Evolutionary conservation across 805 yeast genomes (phyloP).

Genomic region (Candida insectalens): DNA sequence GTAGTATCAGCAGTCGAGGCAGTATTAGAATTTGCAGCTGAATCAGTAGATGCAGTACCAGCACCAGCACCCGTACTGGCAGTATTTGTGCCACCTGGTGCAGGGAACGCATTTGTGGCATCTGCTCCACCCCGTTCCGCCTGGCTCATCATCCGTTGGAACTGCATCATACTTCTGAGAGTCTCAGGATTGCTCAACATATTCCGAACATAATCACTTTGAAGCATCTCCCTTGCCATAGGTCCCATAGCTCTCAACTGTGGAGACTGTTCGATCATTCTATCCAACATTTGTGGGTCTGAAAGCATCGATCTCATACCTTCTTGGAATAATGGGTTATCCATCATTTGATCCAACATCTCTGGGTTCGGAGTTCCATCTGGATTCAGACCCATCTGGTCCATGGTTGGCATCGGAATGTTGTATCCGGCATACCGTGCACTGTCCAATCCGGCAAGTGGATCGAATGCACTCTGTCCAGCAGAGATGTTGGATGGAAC

Average conservation of each 20-base stretch:
- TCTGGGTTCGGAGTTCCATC: slow-evolving; percentile 82
- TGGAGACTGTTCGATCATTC: slow-evolving; percentile 73
- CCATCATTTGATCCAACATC: slow-evolving; percentile 66
- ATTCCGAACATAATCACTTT: slow-evolving; percentile 72
- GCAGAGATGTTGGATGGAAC: slow-evolving; percentile 79
- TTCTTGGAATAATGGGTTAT: slow-evolving; percentile 73
- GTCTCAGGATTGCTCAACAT: slow-evolving; percentile 77
- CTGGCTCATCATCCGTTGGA: slow-evolving; percentile 44
- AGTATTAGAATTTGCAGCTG: slow-evolving; percentile 10
- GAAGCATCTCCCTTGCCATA: slow-evolving; percentile 76
- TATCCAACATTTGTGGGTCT: slow-evolving; percentile 84
- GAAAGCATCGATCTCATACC: slow-evolving; percentile 72
- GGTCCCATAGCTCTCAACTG: slow-evolving; percentile 84
- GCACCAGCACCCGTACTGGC: not conserved
- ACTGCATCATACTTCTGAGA: slow-evolving; percentile 72
- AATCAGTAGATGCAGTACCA: slow-evolving; percentile 6
- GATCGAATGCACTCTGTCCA: slow-evolving; percentile 84
- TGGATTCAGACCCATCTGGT: slow-evolving; percentile 58
- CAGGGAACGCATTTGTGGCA: slow-evolving; percentile 31
- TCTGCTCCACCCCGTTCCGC: slow-evolving; percentile 18
- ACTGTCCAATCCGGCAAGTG: slow-evolving; percentile 85
- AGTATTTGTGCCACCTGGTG: slow-evolving; percentile 32
- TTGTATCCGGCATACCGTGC: slow-evolving; percentile 90
- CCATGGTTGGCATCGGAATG: slow-evolving; percentile 76
- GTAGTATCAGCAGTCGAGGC: slow-evolving; percentile 5